These are phyloP conservation scores for Starmera pachycereana DNA, from an alignment of 805 yeast species.

Conservation along the genomic window DNA sequence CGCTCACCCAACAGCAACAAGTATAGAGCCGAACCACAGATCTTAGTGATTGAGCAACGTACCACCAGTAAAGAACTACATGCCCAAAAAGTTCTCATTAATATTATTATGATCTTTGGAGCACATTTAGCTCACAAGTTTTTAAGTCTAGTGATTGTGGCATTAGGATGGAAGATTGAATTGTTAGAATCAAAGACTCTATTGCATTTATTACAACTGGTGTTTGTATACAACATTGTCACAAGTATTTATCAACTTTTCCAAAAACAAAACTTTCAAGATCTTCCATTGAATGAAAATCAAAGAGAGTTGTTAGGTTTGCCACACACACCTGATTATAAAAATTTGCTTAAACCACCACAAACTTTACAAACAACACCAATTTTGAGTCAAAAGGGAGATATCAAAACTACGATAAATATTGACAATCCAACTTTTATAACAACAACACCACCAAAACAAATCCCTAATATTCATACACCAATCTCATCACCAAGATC, in stretches of 20 bases:
- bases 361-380: not conserved
- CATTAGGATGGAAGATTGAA: too few species aligned
- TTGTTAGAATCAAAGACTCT: constrained; percentile 4
- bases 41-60: constrained; percentile 17
- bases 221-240: constrained; percentile 21
- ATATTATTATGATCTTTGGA: constrained; percentile 19
- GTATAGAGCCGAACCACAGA: too few species aligned
- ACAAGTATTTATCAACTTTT: constrained; percentile 21
- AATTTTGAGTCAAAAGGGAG: not conserved
- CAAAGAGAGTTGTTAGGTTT: constrained; percentile 27
- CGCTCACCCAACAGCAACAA: too few species aligned
- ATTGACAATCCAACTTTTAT: constrained; percentile 4
- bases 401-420: not conserved
- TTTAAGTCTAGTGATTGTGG: too few species aligned
- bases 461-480: not conserved
- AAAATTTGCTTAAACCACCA: constrained; percentile 10
- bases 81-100: constrained; percentile 23
- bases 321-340: constrained; percentile 1
- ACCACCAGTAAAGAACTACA: constrained; percentile 32
- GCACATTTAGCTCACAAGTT: too few species aligned
- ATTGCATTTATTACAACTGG: constrained; percentile 12
- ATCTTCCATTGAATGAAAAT: constrained; percentile 19
- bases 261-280: constrained; percentile 20
- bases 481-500: constrained; percentile 21
- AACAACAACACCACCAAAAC: not conserved